Base-by-base conservation (phyloP, 169 alveolate species). In the Cryptosporidium sp. region DNA sequence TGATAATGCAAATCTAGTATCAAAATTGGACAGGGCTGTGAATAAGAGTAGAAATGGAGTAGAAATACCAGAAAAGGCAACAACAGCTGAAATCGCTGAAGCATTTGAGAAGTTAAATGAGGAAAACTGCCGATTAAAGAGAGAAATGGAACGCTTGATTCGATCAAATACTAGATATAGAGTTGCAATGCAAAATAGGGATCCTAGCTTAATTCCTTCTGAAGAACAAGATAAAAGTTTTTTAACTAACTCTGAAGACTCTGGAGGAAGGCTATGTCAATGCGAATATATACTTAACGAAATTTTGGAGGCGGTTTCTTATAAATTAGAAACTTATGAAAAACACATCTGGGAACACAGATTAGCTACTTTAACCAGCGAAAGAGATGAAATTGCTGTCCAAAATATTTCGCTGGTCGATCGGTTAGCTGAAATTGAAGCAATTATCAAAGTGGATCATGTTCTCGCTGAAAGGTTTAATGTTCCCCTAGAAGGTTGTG, bases 331-430 rank as follows among this genome's bases (percentile, higher is more conserved):
- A 62, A 62, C 89, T 21, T 80, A 80, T 65, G 89, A 80, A 65
- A 80, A 80, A 14, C 89, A 80, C n/a, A 80, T 80, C 14, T 80
- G 89, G 89, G 89, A 80, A 23, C 89, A 80, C 33, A 61, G 89
- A 62, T 31, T 80, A 8, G 41, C 89, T 29, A 62, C 89, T 21
- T 61, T 80, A 43, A 80, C 75, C 5, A 65, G 37, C 21, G 89
- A 80, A 39, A 80, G 89, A 39, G 89, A 80, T 43, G 89, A 80
- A 80, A 41, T 80, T n/a, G 89, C 89, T 12, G 89, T 80, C 10
- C 89, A 80, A 21, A 80, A 80, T 45, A 80, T 80, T 43, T 80
- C 89, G 0, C 80, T 80, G 1, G 75, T 65, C 1, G 89, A 80
- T 29, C 62, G 89, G 62, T 52, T 80, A 29, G 89, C 89, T 9